Evolutionary conservation across 108 stramenopile species (phyloP), one percentile per base, ranked within the genome.

Genomic region (Fistulifera pelliculosa): DNA sequence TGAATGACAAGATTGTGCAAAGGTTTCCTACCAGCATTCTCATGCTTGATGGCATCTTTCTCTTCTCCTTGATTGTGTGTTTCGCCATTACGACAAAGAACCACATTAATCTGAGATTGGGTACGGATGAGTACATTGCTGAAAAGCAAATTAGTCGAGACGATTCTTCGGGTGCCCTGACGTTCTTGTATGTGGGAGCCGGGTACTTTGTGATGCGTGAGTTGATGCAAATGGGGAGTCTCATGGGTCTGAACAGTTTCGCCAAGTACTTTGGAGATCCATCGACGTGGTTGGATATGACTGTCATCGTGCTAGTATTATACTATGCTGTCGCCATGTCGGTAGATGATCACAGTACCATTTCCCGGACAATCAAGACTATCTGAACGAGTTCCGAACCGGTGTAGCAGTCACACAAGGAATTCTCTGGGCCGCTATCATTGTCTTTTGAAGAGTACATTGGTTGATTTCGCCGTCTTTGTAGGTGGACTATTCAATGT

Each of bases 391-490:
- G 27, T 87, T 91, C 60, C 76, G 85, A 28, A 53, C 59, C 38
- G 85, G 85, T 1, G 65, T 56, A 22, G 90, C 90, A 1, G 63
- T 84, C 45, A 83, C 81, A n/a, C 81, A 85, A 50, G 78, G 75
- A 0, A 66, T 87, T 35, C 58, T 91, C 38, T 87, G 82, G 84
- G 66, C 70, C 23, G 69, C 75, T 18, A 76, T 91, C n/a, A 87
- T 91, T 58, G 77, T 68, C 47, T 91, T 81, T 55, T 87, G 56
- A 91, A 91, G 64, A 78, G 71, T 53, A 83, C 83, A 0, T 68
- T 66, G 43, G 83, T 91, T 50, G 81, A 91, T 27, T 91, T 87
- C 54, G 83, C 85, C 19, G 90, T 91, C 23, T 91, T 91, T 68
- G 74, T 87, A 18, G 70, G 68, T 49, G 85, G 85, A 47, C 82